Evolutionary conservation across 805 yeast genomes (phyloP), one percentile per base, ranked within the genome.

Genomic region (Tetrapisispora namnaoensis): DNA sequence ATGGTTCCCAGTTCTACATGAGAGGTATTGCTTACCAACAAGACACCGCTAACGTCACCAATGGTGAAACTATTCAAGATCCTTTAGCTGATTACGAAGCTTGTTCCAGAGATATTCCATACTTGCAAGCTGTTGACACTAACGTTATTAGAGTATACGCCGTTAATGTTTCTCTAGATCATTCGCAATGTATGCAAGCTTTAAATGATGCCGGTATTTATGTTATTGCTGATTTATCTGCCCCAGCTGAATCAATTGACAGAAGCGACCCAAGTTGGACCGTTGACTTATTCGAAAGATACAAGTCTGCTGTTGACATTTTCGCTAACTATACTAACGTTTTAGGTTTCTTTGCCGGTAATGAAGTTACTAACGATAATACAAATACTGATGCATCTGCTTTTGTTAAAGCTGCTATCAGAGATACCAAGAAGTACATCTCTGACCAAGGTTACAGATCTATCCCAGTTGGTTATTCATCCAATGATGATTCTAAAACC

Each of bases 291-390:
- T 82, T 71, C 65, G 69, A 78, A 47, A 78, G 90, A 72, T 85
- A 85, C 71, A 79, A 82, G 47, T 59, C 73, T 6, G 86, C 84
- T 46, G 79, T 85, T 57, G 91, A 85, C 63, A 65, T 68, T 59
- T 79, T 85, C 74, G 77, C 77, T 51, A 73, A 76, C 63, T 84
- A 83, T 68, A 75, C 86, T 60, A 85, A 84, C 66, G 74, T 83
- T 46, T 71, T 85, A 56, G 93, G 93, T 59, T 85, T 84, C 75
- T 84, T 84, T 66, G 91, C 91, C 44, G 91, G 91, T 75, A 85
- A 85, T 63, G 91, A 85, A 74, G 91, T 85, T 53, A 76, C 88
- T 60, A 83, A 84, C 69, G 74, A 78, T 58, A 65, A 63, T 32
- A 63, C 77, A 57, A 83, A 82, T 70, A 80, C 90, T 50, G 82